Conservation (phyloP, 1,139 yeast species). For the Chernovozyma aurita region DNA sequence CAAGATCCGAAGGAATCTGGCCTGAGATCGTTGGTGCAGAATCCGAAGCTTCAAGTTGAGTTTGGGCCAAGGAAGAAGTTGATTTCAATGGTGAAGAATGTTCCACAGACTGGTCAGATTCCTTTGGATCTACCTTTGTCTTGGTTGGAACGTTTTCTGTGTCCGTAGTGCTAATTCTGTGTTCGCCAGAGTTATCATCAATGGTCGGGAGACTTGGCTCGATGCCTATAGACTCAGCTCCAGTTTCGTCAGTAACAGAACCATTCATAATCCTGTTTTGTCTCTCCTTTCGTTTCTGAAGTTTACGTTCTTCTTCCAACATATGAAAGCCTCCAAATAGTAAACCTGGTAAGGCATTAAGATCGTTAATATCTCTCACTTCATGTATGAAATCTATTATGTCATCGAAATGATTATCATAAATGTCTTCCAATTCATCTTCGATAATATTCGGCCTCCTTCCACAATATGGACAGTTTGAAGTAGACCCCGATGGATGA, state of each 20-base stretch:
- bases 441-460: slow-evolving; percentile 70
- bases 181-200: too few species aligned
- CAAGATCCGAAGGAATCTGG: slow-evolving; percentile 11
- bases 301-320: slow-evolving; percentile 34
- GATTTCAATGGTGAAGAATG: too few species aligned
- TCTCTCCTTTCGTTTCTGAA: slow-evolving; percentile 26
- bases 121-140: too few species aligned
- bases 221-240: too few species aligned
- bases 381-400: slow-evolving; percentile 38
- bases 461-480: slow-evolving; percentile 81
- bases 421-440: slow-evolving; percentile 59
- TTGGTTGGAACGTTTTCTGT: too few species aligned
- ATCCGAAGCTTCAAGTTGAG: too few species aligned
- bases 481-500: slow-evolving; percentile 18
- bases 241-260: too few species aligned
- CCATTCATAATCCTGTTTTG: slow-evolving; percentile 7
- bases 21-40: too few species aligned
- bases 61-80: too few species aligned
- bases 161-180: too few species aligned
- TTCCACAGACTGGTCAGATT: too few species aligned
- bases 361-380: slow-evolving; percentile 37
- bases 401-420: slow-evolving; percentile 57
- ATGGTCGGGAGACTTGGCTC: too few species aligned
- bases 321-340: slow-evolving; percentile 39
- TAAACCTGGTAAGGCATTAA: slow-evolving; percentile 37